phyloP scores from a whole-genome alignment of 78 protist species.

The Tieghemostelium lacteum region DNA sequence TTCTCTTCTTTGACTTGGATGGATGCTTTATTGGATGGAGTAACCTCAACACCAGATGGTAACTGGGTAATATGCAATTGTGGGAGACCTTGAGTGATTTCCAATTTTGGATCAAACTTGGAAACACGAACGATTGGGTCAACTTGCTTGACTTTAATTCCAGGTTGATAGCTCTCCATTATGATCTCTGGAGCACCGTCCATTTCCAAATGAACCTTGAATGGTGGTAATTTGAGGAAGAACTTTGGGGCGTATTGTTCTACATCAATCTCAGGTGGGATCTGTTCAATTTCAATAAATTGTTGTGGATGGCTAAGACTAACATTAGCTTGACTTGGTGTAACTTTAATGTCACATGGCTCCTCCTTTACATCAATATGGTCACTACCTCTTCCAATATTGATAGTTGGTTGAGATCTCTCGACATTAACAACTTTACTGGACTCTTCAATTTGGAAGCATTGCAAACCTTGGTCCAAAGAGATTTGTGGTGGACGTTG shows the following conservation, averaged over 20 bases:
- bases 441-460: slow-evolving; percentile 16
- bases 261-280: slow-evolving; percentile 56
- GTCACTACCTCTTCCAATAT: slow-evolving; percentile 65
- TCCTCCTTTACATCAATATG: slow-evolving; percentile 38
- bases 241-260: slow-evolving; percentile 69
- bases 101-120: slow-evolving; percentile 49
- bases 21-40: slow-evolving; percentile 69
- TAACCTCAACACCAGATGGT: slow-evolving; percentile 61
- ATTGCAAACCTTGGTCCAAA: slow-evolving; percentile 22
- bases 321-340: slow-evolving; percentile 26
- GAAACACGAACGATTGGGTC: slow-evolving; percentile 64
- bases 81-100: slow-evolving; percentile 46
- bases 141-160: slow-evolving; percentile 40
- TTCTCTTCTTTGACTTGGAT: slow-evolving; percentile 71
- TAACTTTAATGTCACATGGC: slow-evolving; percentile 20
- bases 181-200: slow-evolving; percentile 79
- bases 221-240: slow-evolving; percentile 68
- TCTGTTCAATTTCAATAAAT: slow-evolving; percentile 45
- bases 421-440: slow-evolving; percentile 30
- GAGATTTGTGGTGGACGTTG: slow-evolving; percentile 47
- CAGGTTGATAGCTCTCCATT: slow-evolving; percentile 64
- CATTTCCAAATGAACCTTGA: slow-evolving; percentile 62
- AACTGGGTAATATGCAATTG: slow-evolving; percentile 32
- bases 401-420: slow-evolving; percentile 37
- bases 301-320: slow-evolving; percentile 13